Evolutionary conservation across 2,329 filamentous ascomycete genomes (phyloP).

Genomic region (Trichoderma polysporum): DNA sequence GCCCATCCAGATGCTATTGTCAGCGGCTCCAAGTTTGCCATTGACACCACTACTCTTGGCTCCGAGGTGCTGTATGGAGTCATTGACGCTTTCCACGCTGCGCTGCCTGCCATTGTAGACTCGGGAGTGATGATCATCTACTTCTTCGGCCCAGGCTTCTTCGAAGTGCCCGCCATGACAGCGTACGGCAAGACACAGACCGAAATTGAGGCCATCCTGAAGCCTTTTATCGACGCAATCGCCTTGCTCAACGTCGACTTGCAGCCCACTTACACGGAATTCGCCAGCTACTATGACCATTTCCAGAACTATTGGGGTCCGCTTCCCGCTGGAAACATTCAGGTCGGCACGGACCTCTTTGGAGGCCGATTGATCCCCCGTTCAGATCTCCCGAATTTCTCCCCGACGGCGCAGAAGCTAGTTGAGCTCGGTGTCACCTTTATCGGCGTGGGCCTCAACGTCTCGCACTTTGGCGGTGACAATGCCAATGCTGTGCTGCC

Average conservation of each 20-base stretch:
- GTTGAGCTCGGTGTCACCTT: slow-evolving; percentile 30
- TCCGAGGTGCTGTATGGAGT: slow-evolving; percentile 13
- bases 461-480: slow-evolving; percentile 11
- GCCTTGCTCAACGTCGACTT: slow-evolving; percentile 28
- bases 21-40: slow-evolving; percentile 31
- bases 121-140: slow-evolving; percentile 49
- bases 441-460: slow-evolving; percentile 24
- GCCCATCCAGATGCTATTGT: slow-evolving; percentile 34
- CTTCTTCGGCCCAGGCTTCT: slow-evolving; percentile 41
- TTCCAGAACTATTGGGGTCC: slow-evolving; percentile 35
- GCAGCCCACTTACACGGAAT: slow-evolving; percentile 31
- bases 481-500: slow-evolving; percentile 41
- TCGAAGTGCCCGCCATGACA: slow-evolving; percentile 46
- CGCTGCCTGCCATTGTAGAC: slow-evolving; percentile 43
- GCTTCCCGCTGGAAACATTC: slow-evolving; percentile 38
- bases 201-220: slow-evolving; percentile 39
- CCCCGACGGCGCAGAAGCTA: slow-evolving; percentile 29
- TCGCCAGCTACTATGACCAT: slow-evolving; percentile 32
- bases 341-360: slow-evolving; percentile 31
- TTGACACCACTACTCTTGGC: slow-evolving; percentile 1
- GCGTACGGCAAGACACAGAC: slow-evolving; percentile 45
- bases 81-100: slow-evolving; percentile 28
- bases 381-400: slow-evolving; percentile 29
- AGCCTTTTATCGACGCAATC: slow-evolving; percentile 40
- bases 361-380: slow-evolving; percentile 46